Conservation (phyloP, 495 filamentous ascomycete genomes). For the Copromyces sp. region DNA sequence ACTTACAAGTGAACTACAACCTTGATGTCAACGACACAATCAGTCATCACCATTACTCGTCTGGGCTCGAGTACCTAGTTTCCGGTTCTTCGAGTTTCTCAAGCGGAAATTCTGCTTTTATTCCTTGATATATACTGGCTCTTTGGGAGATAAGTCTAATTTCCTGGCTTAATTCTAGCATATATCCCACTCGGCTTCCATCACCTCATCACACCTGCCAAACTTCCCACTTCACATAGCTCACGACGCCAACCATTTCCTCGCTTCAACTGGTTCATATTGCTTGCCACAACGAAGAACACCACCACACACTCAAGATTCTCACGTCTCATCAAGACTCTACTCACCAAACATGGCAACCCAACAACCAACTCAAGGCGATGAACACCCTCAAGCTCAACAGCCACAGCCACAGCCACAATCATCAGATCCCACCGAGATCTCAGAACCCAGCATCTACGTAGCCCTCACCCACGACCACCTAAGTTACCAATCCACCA, state of each 20-base stretch:
- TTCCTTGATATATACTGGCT: background rate
- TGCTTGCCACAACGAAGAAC: background rate
- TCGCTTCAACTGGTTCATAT: background rate
- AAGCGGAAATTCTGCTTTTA: background rate
- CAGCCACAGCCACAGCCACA: background rate
- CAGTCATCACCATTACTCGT: background rate
- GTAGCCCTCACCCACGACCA: slow-evolving; percentile 53
- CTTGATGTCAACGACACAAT: background rate
- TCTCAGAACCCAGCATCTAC: slow-evolving; percentile 27
- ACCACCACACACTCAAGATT: background rate
- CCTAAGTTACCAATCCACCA: slow-evolving; percentile 49
- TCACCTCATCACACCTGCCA: background rate
- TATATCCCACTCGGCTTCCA: background rate
- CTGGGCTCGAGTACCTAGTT: no score
- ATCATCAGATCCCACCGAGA: slow-evolving; percentile 6
- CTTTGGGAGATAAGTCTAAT: background rate
- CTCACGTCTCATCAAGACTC: background rate
- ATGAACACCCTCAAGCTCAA: background rate
- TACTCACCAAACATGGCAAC: background rate
- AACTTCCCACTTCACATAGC: background rate
- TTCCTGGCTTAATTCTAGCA: background rate
- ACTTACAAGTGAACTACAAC: background rate
- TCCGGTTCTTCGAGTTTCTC: background rate
- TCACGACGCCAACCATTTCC: background rate
- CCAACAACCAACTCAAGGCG: background rate